Evolutionary conservation across 2,329 filamentous ascomycete genomes (phyloP), one percentile per base, ranked within the genome.

Genomic region (Diaporthe capsici): DNA sequence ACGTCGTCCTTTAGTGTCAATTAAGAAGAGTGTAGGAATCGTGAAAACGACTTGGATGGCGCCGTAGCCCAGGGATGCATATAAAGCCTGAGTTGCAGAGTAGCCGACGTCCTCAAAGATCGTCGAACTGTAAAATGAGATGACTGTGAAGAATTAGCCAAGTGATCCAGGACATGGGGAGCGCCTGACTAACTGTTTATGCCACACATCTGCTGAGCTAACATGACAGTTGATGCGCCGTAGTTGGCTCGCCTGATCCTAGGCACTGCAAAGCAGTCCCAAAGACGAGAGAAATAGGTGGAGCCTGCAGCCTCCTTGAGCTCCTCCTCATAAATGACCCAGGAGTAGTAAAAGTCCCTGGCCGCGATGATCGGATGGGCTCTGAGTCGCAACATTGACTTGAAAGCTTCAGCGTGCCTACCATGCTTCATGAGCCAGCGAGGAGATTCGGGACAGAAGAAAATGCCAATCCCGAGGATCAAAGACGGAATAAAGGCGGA

Each of bases 171-270:
- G n/a, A n/a, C 4, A 39, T 4, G 25, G 13, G n/a, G 7, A 22
- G 44, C 6, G 49, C 7, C 2, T 10, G 63, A 76, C 75, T 60
- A 25, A 76, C 75, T 93, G 81, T 94, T 94, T 82, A 94, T 89
- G 71, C 84, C 89, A 58, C 75, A 76, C 75, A 76, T 76, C 63
- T 94, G 92, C 82, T 94, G 92, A 0, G 91, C 92, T 79, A 94
- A 92, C 95, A 97, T 97, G 78, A 96, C 94, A 1, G 92, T 91
- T 78, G 92, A 94, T 0, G 94, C 93, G 8, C 94, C 95, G 42
- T 94, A 87, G 4, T 92, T 96, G 3, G 95, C 95, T 55, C 93
- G 89, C 20, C 92, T 90, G 15, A 94, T 87, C 63, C 93, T 90
- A 1, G 93, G 92, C 74, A 95, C 89, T 15, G 91, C 93, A 80